Conservation (phyloP, 768 basidiomycete genomes). For the Chalciporus sphaerocephalus region DNA sequence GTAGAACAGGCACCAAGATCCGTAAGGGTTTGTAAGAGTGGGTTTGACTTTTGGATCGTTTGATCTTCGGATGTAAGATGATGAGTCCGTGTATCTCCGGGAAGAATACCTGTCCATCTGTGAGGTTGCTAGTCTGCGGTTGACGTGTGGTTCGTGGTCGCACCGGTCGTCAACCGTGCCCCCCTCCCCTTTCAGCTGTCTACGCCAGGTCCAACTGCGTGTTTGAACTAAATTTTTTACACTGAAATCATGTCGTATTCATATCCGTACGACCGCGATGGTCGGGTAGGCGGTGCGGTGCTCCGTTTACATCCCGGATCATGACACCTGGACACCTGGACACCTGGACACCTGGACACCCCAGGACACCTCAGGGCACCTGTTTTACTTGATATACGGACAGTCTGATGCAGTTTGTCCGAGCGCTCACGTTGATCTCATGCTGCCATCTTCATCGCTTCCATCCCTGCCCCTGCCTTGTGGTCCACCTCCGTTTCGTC, state of each 20-base stretch:
- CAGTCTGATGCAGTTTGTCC: slow-evolving; percentile 15
- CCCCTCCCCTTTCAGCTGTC: too few relatives aligned
- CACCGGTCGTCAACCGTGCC: too few relatives aligned
- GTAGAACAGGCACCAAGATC: too few relatives aligned
- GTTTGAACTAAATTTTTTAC: slow-evolving; percentile 23
- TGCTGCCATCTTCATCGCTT: slow-evolving; percentile 22
- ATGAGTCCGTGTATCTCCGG: slow-evolving; percentile 33
- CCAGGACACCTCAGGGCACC: too few relatives aligned
- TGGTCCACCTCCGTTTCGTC: slow-evolving; percentile 23
- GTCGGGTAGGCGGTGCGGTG: slow-evolving; percentile 23
- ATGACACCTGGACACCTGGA: slow-evolving; percentile 21
- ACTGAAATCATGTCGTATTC: slow-evolving; percentile 22
- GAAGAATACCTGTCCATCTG: slow-evolving; percentile 7
- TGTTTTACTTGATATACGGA: slow-evolving; percentile 12
- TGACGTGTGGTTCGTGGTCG: too few relatives aligned
- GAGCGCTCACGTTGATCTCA: background rate
- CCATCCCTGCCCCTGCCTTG: slow-evolving; percentile 20
- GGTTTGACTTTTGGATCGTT: slow-evolving; percentile 32
- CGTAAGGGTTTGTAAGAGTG: slow-evolving; percentile 32
- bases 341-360: too few relatives aligned
- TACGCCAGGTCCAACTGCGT: background rate
- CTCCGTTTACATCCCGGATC: slow-evolving; percentile 29
- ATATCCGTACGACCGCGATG: slow-evolving; percentile 33
- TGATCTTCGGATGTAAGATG: slow-evolving; percentile 28
- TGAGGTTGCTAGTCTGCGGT: slow-evolving; percentile 7